Evolutionary conservation across 2,329 filamentous ascomycete genomes (phyloP).

Genomic region (Teratosphaeria pseudoeucalypti): DNA sequence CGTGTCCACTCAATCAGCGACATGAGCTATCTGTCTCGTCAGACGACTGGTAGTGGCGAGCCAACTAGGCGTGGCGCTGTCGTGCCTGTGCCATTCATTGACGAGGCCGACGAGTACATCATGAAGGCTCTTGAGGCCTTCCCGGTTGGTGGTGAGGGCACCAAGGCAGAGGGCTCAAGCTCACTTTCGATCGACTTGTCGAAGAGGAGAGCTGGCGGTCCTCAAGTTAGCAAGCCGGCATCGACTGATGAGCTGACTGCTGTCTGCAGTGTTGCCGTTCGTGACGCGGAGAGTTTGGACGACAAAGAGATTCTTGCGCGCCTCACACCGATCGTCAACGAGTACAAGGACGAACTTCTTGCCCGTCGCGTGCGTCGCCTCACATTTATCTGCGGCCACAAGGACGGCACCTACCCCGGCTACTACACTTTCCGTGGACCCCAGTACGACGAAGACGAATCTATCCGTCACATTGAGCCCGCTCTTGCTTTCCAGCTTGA

Average conservation of each 20-base stretch:
- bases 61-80: conserved; percentile 86
- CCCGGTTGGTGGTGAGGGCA: conserved; percentile 39
- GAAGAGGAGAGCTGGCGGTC: conserved; percentile 51
- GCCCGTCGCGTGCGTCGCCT: conserved; percentile 75
- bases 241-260: conserved; percentile 71
- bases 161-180: conserved; percentile 44
- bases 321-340: conserved; percentile 64
- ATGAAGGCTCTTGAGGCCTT: conserved; percentile 76
- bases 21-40: conserved; percentile 75
- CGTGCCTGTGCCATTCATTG: conserved; percentile 82
- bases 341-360: conserved; percentile 74
- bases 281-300: conserved; percentile 72
- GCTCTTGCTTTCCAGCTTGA: conserved; percentile 98
- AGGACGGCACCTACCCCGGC: conserved; percentile 85
- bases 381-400: conserved; percentile 92
- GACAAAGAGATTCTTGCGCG: conserved; percentile 72
- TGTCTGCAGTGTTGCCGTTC: conserved; percentile 84
- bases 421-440: conserved; percentile 99
- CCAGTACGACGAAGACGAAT: conserved; percentile 77
- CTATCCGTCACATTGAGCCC: conserved; percentile 93
- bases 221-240: conserved; percentile 41
- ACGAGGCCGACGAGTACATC: conserved; percentile 84
- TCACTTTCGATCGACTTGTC: conserved; percentile 58
- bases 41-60: conserved; percentile 51
- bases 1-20: conserved; percentile 92